Base-by-base conservation (phyloP, 495 filamentous ascomycete species). In the Neurospora sp. region DNA sequence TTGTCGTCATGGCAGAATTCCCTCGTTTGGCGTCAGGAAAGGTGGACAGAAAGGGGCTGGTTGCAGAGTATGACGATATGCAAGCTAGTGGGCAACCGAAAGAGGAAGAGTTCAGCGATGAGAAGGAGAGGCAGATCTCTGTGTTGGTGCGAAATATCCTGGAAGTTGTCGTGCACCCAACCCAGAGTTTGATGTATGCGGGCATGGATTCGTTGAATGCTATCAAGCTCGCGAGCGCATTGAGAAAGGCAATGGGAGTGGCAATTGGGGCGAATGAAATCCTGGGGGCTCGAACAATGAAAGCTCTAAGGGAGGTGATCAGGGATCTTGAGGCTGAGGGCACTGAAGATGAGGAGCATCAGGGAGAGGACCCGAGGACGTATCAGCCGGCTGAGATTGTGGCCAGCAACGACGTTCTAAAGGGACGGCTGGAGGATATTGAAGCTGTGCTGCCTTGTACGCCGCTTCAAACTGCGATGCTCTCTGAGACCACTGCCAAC, bases 11-110 rank as follows among this genome's bases (percentile, higher is more conserved):
- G 44, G 53, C 82, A 14, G 81, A 86, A 35, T 87, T 95, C 31
- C 93, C 93, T 1, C 86, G 88, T 37, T 81, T 94, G 16, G 80
- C 92, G n/a, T 94, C 92, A 0, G 93, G 93, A 3, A 97, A 97
- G 73, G 82, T 92, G 4, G 90, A 97, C 75, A 86, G 89, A 69
- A 91, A 89, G 74, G 77, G 78, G 3, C 76, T 96, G n/a, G 83
- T 89, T 45, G 78, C 81, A 5, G 82, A 89, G 10, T 94, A 91
- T 77, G 68, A 77, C 72, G 27, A 75, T 12, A 69, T 79, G 69
- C 68, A 74, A 31, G 48, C 72, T 6, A 44, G 70, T 10, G 61
- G 22, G 3, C 10, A 42, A 5, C 20, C 20, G 0, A 65, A 75
- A 1, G 74, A 75, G 5, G 20, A 75, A 1, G 4, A 14, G 17